These are phyloP conservation scores for Fusarium poae DNA, from an alignment of 2,329 filamentous ascomycete species.

Conservation along the genomic window DNA sequence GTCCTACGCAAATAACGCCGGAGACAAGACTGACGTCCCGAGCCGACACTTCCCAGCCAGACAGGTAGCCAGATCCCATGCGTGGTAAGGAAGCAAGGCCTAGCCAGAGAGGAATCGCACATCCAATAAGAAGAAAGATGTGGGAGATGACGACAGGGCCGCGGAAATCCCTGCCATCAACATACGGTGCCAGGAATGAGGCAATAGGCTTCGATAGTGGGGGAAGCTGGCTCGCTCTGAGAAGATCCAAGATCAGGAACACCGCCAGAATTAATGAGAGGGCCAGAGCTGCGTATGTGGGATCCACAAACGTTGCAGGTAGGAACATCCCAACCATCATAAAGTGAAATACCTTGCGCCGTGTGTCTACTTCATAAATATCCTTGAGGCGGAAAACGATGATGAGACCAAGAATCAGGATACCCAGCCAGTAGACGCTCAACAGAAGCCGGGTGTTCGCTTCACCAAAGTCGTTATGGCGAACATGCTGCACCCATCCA, in stretches of 20 bases:
- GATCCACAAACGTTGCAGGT: slow-evolving; percentile 87
- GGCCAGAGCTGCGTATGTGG: slow-evolving; percentile 83
- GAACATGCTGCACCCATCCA: slow-evolving; percentile 75
- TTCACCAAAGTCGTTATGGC: slow-evolving; percentile 74
- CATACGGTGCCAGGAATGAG: slow-evolving; percentile 89
- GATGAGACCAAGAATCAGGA: slow-evolving; percentile 78
- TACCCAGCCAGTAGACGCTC: slow-evolving; percentile 76
- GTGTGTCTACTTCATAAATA: slow-evolving; percentile 91
- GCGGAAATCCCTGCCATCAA: slow-evolving; percentile 91
- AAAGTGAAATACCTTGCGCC: slow-evolving; percentile 96
- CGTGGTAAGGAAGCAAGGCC: slow-evolving; percentile 78
- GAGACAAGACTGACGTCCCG: slow-evolving; percentile 91
- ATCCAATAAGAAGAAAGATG: slow-evolving; percentile 95
- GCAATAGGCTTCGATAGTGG: slow-evolving; percentile 89
- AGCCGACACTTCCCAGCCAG: slow-evolving; percentile 79
- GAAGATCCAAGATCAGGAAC: slow-evolving; percentile 89
- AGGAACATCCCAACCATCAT: slow-evolving; percentile 98
- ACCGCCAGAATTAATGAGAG: slow-evolving; percentile 83
- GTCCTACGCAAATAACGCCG: slow-evolving; percentile 92
- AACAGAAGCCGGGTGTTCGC: slow-evolving; percentile 87
- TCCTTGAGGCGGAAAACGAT: slow-evolving; percentile 81
- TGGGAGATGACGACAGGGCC: slow-evolving; percentile 96
- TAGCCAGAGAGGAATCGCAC: slow-evolving; percentile 94
- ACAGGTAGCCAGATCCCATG: slow-evolving; percentile 65
- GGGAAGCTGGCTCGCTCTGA: slow-evolving; percentile 91